Evolutionary conservation across 2,329 filamentous ascomycete species (phyloP).

Genomic region (Fusarium napiforme): DNA sequence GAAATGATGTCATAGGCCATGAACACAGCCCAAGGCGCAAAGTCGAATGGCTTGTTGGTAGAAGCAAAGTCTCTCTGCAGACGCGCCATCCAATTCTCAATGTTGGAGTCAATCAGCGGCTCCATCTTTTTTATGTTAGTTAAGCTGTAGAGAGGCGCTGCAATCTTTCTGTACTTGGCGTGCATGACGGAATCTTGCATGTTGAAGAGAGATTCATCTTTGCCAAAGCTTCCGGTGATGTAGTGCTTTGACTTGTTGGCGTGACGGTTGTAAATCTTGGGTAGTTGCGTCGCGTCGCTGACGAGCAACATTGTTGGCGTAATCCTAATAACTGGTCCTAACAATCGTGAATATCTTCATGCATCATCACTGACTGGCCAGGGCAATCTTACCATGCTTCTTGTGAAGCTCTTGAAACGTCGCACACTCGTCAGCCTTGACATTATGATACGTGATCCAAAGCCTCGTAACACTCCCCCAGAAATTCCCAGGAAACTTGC

Average conservation of each 20-base stretch:
- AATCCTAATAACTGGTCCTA: slow-evolving; percentile 40
- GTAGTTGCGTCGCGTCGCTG: slow-evolving; percentile 60
- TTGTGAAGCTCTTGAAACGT: slow-evolving; percentile 32
- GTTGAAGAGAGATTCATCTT: slow-evolving; percentile 66
- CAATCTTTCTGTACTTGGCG: slow-evolving; percentile 63
- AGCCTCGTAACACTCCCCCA: slow-evolving; percentile 31
- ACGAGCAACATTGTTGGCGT: slow-evolving; percentile 42
- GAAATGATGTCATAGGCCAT: slow-evolving; percentile 61
- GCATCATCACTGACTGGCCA: too few relatives aligned
- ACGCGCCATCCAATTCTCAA: slow-evolving; percentile 61
- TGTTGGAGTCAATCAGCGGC: slow-evolving; percentile 62
- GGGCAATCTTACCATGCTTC: slow-evolving; percentile 21
- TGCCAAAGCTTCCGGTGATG: slow-evolving; percentile 67
- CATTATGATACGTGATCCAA: slow-evolving; percentile 41
- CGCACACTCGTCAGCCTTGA: slow-evolving; percentile 27
- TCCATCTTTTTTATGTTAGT: slow-evolving; percentile 69
- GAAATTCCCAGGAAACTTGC: slow-evolving; percentile 33
- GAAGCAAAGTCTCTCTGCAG: slow-evolving; percentile 59
- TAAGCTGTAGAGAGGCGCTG: slow-evolving; percentile 66
- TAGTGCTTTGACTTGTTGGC: slow-evolving; percentile 69
- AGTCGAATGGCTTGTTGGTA: slow-evolving; percentile 61
- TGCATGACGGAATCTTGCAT: slow-evolving; percentile 65
- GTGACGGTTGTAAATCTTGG: slow-evolving; percentile 65
- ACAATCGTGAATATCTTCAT: too few relatives aligned
- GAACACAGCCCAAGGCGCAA: slow-evolving; percentile 52